Percentiles rank a stretch among this genome's conserved stretches.
phyloP scores from a whole-genome alignment of 805 yeast genomes.

The Komagataella populi region DNA sequence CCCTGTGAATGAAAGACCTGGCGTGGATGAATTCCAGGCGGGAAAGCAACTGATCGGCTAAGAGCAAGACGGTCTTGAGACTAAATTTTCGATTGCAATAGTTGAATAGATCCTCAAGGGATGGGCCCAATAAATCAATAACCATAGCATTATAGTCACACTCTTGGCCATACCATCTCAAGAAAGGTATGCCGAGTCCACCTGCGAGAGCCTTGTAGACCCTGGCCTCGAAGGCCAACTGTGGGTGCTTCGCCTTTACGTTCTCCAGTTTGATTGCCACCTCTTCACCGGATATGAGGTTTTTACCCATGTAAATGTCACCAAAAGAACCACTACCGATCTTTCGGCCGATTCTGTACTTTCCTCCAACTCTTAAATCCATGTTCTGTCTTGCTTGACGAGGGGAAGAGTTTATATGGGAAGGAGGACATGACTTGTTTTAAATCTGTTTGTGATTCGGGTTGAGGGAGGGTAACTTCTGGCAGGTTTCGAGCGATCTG shows the following conservation, averaged over 20 bases:
- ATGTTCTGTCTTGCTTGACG: constrained; percentile 9
- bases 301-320: constrained; percentile 87
- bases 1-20: constrained; percentile 77
- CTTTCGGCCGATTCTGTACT: constrained; percentile 85
- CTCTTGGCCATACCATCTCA: constrained; percentile 94
- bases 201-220: constrained; percentile 92
- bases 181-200: constrained; percentile 94
- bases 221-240: constrained; percentile 90
- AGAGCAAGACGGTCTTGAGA: constrained; percentile 79
- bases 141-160: constrained; percentile 96
- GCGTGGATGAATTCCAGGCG: constrained; percentile 95
- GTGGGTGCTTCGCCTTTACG: constrained; percentile 88
- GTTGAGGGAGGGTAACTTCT: not conserved
- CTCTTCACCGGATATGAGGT: constrained; percentile 91
- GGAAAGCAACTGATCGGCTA: constrained; percentile 90
- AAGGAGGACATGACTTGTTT: not conserved
- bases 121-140: constrained; percentile 89
- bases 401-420: not conserved
- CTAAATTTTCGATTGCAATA: constrained; percentile 91
- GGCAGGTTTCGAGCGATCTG: not conserved
- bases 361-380: constrained; percentile 88
- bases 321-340: constrained; percentile 98
- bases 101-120: constrained; percentile 88
- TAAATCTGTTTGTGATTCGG: not conserved
- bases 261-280: constrained; percentile 94